Evolutionary conservation across 2,329 filamentous ascomycete species (phyloP).

Genomic region (Ambrosiella beaveri): DNA sequence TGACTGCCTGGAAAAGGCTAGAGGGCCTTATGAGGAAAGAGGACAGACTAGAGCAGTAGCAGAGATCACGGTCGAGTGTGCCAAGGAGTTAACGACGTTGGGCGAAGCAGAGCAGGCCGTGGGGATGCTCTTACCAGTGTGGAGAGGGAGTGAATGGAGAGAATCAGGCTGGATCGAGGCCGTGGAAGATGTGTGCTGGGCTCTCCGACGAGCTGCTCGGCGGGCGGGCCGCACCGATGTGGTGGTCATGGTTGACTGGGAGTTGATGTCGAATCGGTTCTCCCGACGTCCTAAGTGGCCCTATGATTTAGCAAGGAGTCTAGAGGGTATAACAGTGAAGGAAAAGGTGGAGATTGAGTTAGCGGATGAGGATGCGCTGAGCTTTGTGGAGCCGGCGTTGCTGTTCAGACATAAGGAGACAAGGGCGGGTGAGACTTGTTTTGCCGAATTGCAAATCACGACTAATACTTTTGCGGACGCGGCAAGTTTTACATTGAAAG

Average conservation of each 20-base stretch:
- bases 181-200: constrained; percentile 43
- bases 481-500: constrained; percentile 32
- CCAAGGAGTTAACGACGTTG: constrained; percentile 34
- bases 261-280: constrained; percentile 41
- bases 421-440: constrained; percentile 42
- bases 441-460: constrained; percentile 38
- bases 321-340: constrained; percentile 30
- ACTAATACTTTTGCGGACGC: constrained; percentile 39
- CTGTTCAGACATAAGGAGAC: constrained; percentile 40
- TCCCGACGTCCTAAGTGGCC: constrained; percentile 37
- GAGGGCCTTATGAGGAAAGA: constrained; percentile 35
- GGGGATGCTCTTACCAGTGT: constrained; percentile 36
- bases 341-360: constrained; percentile 33
- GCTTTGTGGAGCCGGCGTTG: constrained; percentile 38
- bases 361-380: constrained; percentile 32
- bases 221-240: constrained; percentile 35
- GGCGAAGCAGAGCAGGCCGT: constrained; percentile 37
- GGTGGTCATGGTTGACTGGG: constrained; percentile 47
- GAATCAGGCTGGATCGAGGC: constrained; percentile 42
- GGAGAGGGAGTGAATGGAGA: constrained; percentile 39
- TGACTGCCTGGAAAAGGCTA: constrained; percentile 32
- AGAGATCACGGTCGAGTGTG: constrained; percentile 40
- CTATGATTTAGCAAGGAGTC: constrained; percentile 41
- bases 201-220: constrained; percentile 38
- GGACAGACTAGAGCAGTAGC: constrained; percentile 35